Evolutionary conservation across 1,284 basidiomycete species (phyloP).

Genomic region (Rugiboletus extremiorientalis): DNA sequence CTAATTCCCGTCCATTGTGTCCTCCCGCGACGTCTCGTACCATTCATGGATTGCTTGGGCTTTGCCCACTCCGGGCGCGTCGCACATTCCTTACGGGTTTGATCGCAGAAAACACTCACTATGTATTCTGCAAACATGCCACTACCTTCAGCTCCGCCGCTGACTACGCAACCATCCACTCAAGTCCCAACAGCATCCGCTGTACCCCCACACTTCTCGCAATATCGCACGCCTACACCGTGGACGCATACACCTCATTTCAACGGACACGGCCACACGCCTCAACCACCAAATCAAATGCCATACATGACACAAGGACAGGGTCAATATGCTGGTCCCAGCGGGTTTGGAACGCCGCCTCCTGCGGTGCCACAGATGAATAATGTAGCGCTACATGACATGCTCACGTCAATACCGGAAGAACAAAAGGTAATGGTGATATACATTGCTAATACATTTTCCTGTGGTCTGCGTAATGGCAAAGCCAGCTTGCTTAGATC

Average conservation of each 20-base stretch:
- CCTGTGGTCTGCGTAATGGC: constrained; percentile 1
- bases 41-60: background rate
- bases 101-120: constrained; percentile 37
- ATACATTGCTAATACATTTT: constrained; percentile 4
- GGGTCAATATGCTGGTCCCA: constrained; percentile 18
- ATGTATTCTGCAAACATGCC: constrained; percentile 33
- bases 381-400: constrained; percentile 41
- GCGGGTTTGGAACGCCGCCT: constrained; percentile 25
- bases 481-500: background rate
- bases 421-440: constrained; percentile 58
- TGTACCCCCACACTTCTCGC: constrained; percentile 48
- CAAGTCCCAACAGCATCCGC: constrained; percentile 34
- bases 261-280: constrained; percentile 31
- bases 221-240: constrained; percentile 47
- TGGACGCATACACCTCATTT: constrained; percentile 33
- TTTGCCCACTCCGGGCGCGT: background rate
- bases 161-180: constrained; percentile 26
- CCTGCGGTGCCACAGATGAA: constrained; percentile 18
- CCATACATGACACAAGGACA: constrained; percentile 24
- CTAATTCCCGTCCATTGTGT: too few relatives aligned
- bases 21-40: background rate
- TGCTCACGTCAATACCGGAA: constrained; percentile 60
- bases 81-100: constrained; percentile 1
- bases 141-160: constrained; percentile 24
- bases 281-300: constrained; percentile 25